phyloP scores from a whole-genome alignment of 441 rosid genomes.

The Gossypium davidsonii region DNA sequence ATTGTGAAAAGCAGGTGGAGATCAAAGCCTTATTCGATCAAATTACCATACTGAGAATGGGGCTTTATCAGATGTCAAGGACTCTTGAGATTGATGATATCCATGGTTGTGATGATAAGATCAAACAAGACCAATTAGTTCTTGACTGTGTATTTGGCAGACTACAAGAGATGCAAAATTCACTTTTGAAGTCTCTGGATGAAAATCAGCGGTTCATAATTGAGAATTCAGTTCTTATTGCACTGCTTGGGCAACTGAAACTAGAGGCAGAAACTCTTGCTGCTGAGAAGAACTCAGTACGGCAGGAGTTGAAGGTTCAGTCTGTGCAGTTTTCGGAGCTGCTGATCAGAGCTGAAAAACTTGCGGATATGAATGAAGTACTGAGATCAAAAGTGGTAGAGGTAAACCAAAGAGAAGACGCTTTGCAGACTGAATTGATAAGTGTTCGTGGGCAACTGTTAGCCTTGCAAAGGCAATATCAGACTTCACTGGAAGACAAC shows the following conservation, averaged over 20 bases:
- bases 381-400: slow-evolving; percentile 43
- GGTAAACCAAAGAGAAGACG: slow-evolving; percentile 52
- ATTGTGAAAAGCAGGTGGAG: slow-evolving; percentile 45
- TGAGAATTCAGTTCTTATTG: slow-evolving; percentile 57
- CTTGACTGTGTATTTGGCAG: slow-evolving; percentile 34
- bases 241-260: slow-evolving; percentile 58
- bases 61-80: slow-evolving; percentile 47
- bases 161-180: slow-evolving; percentile 49
- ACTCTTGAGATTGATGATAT: slow-evolving; percentile 39
- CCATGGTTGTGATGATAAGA: slow-evolving; percentile 31
- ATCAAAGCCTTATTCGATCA: slow-evolving; percentile 44
- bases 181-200: slow-evolving; percentile 39
- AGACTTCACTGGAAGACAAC: slow-evolving; percentile 44
- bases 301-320: slow-evolving; percentile 41
- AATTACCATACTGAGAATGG: slow-evolving; percentile 44
- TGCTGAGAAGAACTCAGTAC: slow-evolving; percentile 40
- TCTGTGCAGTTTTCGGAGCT: slow-evolving; percentile 37
- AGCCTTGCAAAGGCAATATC: slow-evolving; percentile 39
- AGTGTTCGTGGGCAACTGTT: slow-evolving; percentile 40
- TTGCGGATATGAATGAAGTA: slow-evolving; percentile 37
- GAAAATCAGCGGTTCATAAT: slow-evolving; percentile 50
- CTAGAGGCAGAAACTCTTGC: slow-evolving; percentile 49
- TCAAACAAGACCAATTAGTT: slow-evolving; percentile 38
- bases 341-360: slow-evolving; percentile 40
- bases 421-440: slow-evolving; percentile 44